Evolutionary conservation across 1,284 basidiomycete genomes (phyloP).

Genomic region (Cryptococcus sp.): DNA sequence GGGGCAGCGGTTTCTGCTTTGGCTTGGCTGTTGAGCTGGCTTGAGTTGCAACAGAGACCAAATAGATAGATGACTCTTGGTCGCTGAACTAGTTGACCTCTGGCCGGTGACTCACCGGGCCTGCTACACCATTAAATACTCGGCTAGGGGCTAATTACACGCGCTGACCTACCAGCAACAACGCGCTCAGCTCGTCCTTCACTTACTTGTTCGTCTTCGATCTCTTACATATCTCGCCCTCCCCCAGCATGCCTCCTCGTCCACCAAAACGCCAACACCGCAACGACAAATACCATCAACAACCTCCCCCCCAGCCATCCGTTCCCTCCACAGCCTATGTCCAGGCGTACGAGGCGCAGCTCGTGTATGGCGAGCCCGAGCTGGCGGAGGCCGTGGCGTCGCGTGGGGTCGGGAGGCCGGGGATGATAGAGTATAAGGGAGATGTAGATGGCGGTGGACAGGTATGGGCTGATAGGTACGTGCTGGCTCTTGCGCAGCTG

Average conservation of each 20-base stretch:
- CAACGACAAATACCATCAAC: neutral
- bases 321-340: constrained; percentile 28
- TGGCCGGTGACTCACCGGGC: no score
- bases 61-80: no score
- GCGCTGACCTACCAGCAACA: no score
- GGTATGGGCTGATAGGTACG: constrained; percentile 42
- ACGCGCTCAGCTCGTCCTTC: no score
- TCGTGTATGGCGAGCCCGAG: constrained; percentile 23
- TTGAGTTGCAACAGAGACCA: no score
- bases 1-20: no score
- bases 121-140: no score
- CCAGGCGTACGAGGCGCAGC: constrained; percentile 42
- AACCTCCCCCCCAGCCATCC: neutral
- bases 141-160: no score
- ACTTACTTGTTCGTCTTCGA: neutral
- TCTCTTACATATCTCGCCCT: neutral
- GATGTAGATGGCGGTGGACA: constrained; percentile 14
- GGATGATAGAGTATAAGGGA: constrained; percentile 30
- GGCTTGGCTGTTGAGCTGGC: no score
- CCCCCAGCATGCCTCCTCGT: neutral
- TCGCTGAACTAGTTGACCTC: no score
- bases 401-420: constrained; percentile 4
- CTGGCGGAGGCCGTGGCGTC: constrained; percentile 6
- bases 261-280: constrained; percentile 1
- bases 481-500: constrained; percentile 2